Base-by-base conservation (phyloP, 768 basidiomycete species). In the Rhodotorula kratochvilovae region DNA sequence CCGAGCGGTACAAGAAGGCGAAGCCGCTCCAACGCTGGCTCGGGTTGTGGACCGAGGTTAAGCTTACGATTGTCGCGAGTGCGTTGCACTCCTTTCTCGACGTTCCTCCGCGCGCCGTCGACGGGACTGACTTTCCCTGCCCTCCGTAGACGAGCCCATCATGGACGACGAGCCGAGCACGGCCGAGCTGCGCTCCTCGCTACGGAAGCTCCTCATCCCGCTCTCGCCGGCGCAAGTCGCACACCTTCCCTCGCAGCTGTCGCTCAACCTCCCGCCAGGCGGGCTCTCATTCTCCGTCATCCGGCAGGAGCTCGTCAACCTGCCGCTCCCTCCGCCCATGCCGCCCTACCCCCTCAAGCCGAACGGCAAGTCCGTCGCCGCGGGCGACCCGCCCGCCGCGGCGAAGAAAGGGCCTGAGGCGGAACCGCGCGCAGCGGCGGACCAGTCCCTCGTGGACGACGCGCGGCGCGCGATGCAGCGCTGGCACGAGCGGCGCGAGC, bases 151-250 rank as follows among this genome's bases (percentile, higher is more conserved):
- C 67, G 21, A 61, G 21, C 55, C 63, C 1, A 16, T 36, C 45
- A 33, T 21, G n/a, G n/a, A 16, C 7, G 33, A 36, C 39, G 17
- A 35, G 33, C 46, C 57, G 31, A 51, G 36, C 29, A n/a, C 50
- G 10, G 17, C 57, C 16, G 29, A 39, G 3, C 39, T 58, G 19
- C 61, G 55, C 46, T 2, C 33, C 25, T 16, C 62, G 2, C 58
- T 71, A 54, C 51, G 55, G n/a, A 29, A 16, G 35, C 51, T 63
- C 48, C 64, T 71, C 45, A 19, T 58, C 5, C 35, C 64, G 17
- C 64, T 71, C 42, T 68, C 72, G 23, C 48, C 67, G 2, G 39
- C 72, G 12, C 72, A 73, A 48, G 31, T 73, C 23, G 39, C 61
- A 4, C 61, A 69, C 61, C 33, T 48, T 33, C 35, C 63, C 17